Base-by-base conservation (phyloP, 768 basidiomycete species). In the Sutorius australiensis region DNA sequence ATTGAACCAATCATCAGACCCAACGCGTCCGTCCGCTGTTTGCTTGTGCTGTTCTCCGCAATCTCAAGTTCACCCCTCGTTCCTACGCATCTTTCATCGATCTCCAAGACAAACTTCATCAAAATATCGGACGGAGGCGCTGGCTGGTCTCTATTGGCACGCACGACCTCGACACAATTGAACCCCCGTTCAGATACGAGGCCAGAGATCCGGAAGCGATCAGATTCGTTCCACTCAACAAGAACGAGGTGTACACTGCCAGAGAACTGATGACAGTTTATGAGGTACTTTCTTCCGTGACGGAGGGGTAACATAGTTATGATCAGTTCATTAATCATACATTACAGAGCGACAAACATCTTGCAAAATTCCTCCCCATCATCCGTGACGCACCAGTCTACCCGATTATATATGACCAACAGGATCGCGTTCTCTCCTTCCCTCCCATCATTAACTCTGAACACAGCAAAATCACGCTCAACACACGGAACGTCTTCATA, bases 381-480 rank as follows among this genome's bases (percentile, higher is more conserved):
- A 92, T 98, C 63, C 85, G 89, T 30, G 92, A 97, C 66, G 90
- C 92, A 13, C 92, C 95, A 9, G 92, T 97, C 41, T 98, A 98
- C 72, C 97, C 97, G 34, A 88, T 98, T 72, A 97, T 98, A 67
- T 98, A 98, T 72, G 95, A 98, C 69, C 77, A 81, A 10, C 77
- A 87, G 53, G 90, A 92, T 67, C 82, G 77, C 28, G 95, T 98
- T 2, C 78, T 97, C 28, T 95, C 92, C 17, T 95, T 98, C 87
- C 97, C 97, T 36, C 97, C 97, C 9, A 98, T 99, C 68, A 95
- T 95, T 73, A 97, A 97, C 72, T 95, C 93, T 4, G 88, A 97
- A 59, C 91, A 92, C 72, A 98, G 92, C 68, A 98, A 98, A 75
- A 98, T 99, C 65, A 90, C 91, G 0, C 75, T 97, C 56, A 86